Base-by-base conservation (phyloP, 768 basidiomycete species). In the Trametes gibbosa region DNA sequence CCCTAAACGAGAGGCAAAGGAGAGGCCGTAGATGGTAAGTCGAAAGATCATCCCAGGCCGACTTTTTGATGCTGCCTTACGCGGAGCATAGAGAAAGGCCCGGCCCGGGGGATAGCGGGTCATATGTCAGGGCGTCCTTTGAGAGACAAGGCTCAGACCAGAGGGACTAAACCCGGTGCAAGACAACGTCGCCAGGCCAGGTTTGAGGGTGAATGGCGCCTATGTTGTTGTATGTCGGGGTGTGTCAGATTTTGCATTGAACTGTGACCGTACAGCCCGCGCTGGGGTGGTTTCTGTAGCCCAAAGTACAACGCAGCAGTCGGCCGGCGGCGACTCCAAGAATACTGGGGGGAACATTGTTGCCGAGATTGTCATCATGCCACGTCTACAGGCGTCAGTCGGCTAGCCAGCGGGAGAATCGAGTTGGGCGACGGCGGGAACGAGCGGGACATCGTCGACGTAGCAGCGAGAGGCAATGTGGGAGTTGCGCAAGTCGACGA, bases 1-100 rank as follows among this genome's bases (percentile, higher is more conserved):
- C 13, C 61, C 32, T 50, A 27, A 62, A 53, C 12, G 29, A 50
- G 61, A 29, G 16, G 54, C 54, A 62, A 62, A 62, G 61, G 61
- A 40, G 56, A 27, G 40, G 3, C 61, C 52, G 2, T 19, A 50
- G 41, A 62, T 49, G 52, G 61, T 27, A 58, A 43, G 37, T 41
- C 40, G 40, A 47, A 13, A 14, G 4, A 37, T 56, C 61, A 19
- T n/a, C 16, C 25, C 35, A 17, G 61, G 52, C 37, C 35, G 23
- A 37, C 46, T 56, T 29, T 50, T 58, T 58, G 59, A 46, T 53
- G 35, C 34, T 32, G 27, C 24, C 40, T 23, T 51, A 45, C 25
- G 34, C 53, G 53, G 29, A 14, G 39, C 42, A 23, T 14, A 39
- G 12, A 24, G 47, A 9, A 19, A 13, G 10, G 17, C 5, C 21